Conservation (phyloP, 2,329 filamentous ascomycete genomes). For the Incumbomyces delicatus region DNA sequence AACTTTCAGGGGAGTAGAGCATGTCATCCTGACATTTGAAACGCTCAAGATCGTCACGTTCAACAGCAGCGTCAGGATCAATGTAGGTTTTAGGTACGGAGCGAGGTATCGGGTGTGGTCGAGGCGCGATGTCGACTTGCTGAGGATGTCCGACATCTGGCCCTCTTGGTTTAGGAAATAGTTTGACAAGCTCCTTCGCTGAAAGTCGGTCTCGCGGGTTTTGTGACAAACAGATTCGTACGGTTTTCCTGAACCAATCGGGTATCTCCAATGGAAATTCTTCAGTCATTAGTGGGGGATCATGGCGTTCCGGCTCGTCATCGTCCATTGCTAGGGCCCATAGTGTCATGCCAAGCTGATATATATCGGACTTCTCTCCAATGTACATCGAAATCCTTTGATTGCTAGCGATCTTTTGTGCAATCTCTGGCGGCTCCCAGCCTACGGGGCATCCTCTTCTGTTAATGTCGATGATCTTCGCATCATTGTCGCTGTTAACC, state of each 20-base stretch:
- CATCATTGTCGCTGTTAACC: slow-evolving; percentile 71
- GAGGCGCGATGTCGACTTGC: slow-evolving; percentile 2
- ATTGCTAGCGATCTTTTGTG: slow-evolving; percentile 71
- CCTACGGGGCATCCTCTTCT: slow-evolving; percentile 91
- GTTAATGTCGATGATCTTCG: slow-evolving; percentile 98
- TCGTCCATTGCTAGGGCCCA: slow-evolving; percentile 83
- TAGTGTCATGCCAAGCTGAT: slow-evolving; percentile 91
- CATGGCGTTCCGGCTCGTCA: slow-evolving; percentile 77
- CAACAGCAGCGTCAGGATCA: slow-evolving; percentile 19
- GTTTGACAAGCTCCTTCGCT: slow-evolving; percentile 59
- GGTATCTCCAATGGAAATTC: slow-evolving; percentile 56
- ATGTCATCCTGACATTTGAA: slow-evolving; percentile 10
- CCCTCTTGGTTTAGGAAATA: slow-evolving; percentile 48
- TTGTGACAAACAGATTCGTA: slow-evolving; percentile 66
- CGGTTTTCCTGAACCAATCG: slow-evolving; percentile 65
- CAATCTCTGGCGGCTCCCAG: slow-evolving; percentile 93
- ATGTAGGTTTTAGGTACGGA: slow-evolving; percentile 17
- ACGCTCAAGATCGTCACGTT: slow-evolving; percentile 20
- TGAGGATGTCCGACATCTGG: not conserved
- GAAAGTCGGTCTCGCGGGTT: slow-evolving; percentile 63
- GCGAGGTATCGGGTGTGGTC: slow-evolving; percentile 11
- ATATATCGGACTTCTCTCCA: slow-evolving; percentile 93
- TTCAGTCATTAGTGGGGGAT: slow-evolving; percentile 56
- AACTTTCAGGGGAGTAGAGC: slow-evolving; percentile 20
- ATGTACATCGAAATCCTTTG: slow-evolving; percentile 96